Base-by-base conservation (phyloP, 345 rosid genomes). In the Populus tremula region DNA sequence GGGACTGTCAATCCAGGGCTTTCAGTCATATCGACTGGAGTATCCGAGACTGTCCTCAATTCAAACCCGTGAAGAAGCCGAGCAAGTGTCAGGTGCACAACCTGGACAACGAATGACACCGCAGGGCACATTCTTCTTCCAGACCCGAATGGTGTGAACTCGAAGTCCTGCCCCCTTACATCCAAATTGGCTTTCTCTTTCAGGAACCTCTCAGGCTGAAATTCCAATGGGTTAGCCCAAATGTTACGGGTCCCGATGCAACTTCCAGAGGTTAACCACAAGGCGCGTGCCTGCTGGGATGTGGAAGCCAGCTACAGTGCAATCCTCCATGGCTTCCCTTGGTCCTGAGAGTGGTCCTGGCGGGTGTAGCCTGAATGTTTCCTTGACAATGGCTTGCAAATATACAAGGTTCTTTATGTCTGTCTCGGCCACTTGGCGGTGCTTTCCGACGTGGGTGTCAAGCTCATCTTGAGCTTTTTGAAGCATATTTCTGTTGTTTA, bases 361-460 rank as follows among this genome's bases (percentile, higher is more conserved):
- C 14, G 77, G 82, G 47, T 79, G 5, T 33, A 79, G 29, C 38
- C 77, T 67, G 33, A 79, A n/a, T 20, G 82, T 73, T 67, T 79
- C 82, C 39, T 73, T 72, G 59, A 79, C 73, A 67, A 79, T 68
- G 21, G 82, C 82, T 38, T 79, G 82, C 13, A 79, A 38, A 59
- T 79, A 79, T 35, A 59, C 41, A 6, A 79, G 77, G 25, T 73
- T 79, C 45, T 23, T 68, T 11, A 67, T 41, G 61, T 73, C 72
- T 12, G 69, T 35, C 23, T 67, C 82, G 1, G 31, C 39, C 43
- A 67, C 82, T 77, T 27, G 73, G 20, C 49, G 72, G 31, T 71
- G 38, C 77, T 53, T 72, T 31, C 81, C 76, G 0, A 72, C 54
- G 1, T 39, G 20, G 66, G 18, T 25, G 17, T 78, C 73, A 27